These are phyloP conservation scores for Aspergillus carlsbadensis DNA, from an alignment of 495 filamentous ascomycete species.

Conservation along the genomic window DNA sequence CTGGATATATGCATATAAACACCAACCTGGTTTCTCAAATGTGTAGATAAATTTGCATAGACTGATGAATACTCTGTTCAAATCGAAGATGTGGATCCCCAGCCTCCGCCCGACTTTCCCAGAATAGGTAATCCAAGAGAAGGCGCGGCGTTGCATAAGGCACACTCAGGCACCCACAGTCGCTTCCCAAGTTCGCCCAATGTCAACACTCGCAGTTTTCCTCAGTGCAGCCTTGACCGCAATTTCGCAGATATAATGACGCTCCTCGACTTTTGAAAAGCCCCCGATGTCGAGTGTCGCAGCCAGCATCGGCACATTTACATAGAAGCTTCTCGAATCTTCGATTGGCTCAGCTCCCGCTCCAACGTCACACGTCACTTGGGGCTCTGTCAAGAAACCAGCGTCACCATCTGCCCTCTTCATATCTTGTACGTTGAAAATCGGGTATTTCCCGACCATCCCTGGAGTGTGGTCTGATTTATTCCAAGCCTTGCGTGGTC, in stretches of 20 bases:
- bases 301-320: conserved; percentile 24
- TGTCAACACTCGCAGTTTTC: background rate
- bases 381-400: conserved; percentile 14
- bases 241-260: background rate
- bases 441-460: background rate
- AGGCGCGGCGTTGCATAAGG: background rate
- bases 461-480: background rate
- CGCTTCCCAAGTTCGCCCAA: conserved; percentile 7
- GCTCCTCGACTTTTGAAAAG: no score
- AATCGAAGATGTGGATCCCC: background rate
- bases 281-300: no score
- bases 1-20: background rate
- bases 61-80: no score
- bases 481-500: background rate
- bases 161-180: background rate
- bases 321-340: conserved; percentile 41
- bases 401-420: conserved; percentile 12
- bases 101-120: conserved; percentile 3
- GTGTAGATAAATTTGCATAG: background rate
- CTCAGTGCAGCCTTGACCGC: background rate
- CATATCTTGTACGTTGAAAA: background rate
- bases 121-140: conserved; percentile 1
- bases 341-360: conserved; percentile 22
- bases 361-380: conserved; percentile 35
- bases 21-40: background rate